Conservation (phyloP, 2,329 filamentous ascomycete genomes). For the Aureobasidium leucospermi region DNA sequence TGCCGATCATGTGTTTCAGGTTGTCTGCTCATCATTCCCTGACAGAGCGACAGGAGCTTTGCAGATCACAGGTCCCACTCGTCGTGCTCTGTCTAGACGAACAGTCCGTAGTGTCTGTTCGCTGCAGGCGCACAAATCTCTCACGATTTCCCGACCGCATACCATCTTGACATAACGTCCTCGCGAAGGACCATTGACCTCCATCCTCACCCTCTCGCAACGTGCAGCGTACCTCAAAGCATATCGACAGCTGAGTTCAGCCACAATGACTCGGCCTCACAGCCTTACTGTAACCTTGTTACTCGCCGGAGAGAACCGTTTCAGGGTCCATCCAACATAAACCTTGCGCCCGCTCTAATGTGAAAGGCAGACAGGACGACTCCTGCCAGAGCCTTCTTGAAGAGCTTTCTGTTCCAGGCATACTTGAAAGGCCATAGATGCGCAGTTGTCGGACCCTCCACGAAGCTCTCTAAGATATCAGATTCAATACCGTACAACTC, state of each 20-base stretch:
- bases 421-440: too few species aligned
- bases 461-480: too few species aligned
- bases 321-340: background rate
- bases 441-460: too few species aligned
- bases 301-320: background rate
- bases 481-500: background rate
- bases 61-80: background rate
- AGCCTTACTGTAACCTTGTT: background rate
- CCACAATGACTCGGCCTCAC: background rate
- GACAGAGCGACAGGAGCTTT: background rate
- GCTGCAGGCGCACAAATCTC: background rate
- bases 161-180: background rate
- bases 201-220: background rate
- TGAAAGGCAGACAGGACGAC: too few species aligned
- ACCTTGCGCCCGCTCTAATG: background rate
- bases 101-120: background rate
- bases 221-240: background rate
- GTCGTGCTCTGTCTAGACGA: background rate
- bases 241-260: background rate
- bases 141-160: background rate
- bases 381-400: too few species aligned
- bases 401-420: too few species aligned
- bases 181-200: background rate
- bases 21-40: background rate
- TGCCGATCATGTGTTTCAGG: constrained; percentile 6